Evolutionary conservation across 2,329 filamentous ascomycete genomes (phyloP).

Genomic region (Ramularia endophylla): DNA sequence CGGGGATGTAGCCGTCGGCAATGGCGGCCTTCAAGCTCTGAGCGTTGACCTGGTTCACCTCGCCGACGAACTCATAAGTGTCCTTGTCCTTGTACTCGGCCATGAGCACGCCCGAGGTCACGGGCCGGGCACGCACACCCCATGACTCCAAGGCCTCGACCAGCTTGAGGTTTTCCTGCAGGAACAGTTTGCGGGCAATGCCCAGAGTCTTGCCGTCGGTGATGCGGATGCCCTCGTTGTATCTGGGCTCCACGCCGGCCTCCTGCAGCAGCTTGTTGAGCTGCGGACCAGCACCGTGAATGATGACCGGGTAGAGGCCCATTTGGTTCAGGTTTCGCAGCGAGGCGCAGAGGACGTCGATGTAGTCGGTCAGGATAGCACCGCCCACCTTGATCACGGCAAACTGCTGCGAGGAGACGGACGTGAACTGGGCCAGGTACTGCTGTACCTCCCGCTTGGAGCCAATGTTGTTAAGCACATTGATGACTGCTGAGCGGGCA

Average conservation of each 20-base stretch:
- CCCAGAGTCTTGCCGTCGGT: conserved; percentile 94
- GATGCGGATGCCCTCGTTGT: conserved; percentile 91
- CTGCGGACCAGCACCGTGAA: conserved; percentile 92
- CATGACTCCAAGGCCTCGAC: conserved; percentile 84
- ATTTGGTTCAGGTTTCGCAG: conserved; percentile 92
- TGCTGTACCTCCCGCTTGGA: conserved; percentile 96
- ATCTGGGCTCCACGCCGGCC: conserved; percentile 89
- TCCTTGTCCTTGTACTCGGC: conserved; percentile 95
- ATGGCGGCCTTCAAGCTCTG: conserved; percentile 87
- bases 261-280: conserved; percentile 86
- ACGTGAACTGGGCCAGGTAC: conserved; percentile 95
- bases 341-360: conserved; percentile 84
- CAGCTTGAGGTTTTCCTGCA: conserved; percentile 91
- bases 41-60: conserved; percentile 90
- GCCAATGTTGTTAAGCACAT: conserved; percentile 89
- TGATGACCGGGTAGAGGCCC: conserved; percentile 88
- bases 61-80: conserved; percentile 92
- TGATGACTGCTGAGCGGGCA: conserved; percentile 76
- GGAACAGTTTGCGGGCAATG: conserved; percentile 84
- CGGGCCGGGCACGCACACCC: conserved; percentile 80
- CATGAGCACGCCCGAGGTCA: conserved; percentile 83
- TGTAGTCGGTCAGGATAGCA: conserved; percentile 88
- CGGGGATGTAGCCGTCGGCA: conserved; percentile 81
- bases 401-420: conserved; percentile 93
- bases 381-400: conserved; percentile 98